Base-by-base conservation (phyloP, 129 eudicot genomes). In the Gnaphalium uliginosum region DNA sequence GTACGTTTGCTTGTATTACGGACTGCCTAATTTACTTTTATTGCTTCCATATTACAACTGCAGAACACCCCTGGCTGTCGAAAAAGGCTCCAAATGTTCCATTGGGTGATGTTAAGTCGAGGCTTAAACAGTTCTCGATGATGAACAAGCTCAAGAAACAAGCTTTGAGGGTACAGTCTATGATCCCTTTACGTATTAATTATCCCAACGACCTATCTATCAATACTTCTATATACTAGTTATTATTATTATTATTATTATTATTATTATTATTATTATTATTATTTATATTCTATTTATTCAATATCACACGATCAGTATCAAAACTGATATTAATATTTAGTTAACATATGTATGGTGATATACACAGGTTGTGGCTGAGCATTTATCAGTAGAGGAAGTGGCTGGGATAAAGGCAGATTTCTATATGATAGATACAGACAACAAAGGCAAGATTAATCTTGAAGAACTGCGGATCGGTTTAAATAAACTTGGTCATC, bases 71-170 rank as follows among this genome's bases (percentile, higher is more conserved):
- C 3, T 91, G 97, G 97, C 29, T 91, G 76, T 84, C 78, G 66
- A 84, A 88, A 76, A 84, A 86, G 80, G 86, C 87, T 68, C 95
- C 97, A 53, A 91, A 88, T 85, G 95, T 88, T 46, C 81, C 94
- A 4, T 81, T 91, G 78, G 97, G 97, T 15, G 97, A 91, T 48
- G 87, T 91, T 29, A 91, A 86, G 81, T 90, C 94, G 24, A 86
- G 97, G 81, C 89, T 88, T 39, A 91, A 88, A 68, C 97, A 91
- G 56, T 91, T 91, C 67, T 86, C 91, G 18, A 87, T 86, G 58
- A 91, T 88, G 94, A 88, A 86, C 81, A 91, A 88, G 81, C 97
- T 91, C 75, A 91, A 91, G 88, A 91, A 86, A 77, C 82, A 87
- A 83, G 95, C 97, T 67, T 77, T 91, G 67, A 68, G 88, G 94